Evolutionary conservation across 129 eudicot species (phyloP).

Genomic region (carrot (Daucus carota)): DH1_v3.0 NC_030386.2:29452001-29452500

Average conservation of each 20-base stretch:
- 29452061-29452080: not conserved
- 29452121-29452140: not conserved
- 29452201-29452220: not conserved
- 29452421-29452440: constrained; percentile 44
- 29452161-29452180: not conserved
- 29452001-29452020: constrained; percentile 26
- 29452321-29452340: not conserved
- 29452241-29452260: not conserved
- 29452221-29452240: not conserved
- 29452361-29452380: too few relatives aligned
- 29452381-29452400: not conserved
- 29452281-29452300: not conserved
- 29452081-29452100: not conserved
- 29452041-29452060: not conserved
- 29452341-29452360: not conserved
- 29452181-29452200: not conserved
- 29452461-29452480: not conserved
- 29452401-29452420: constrained; percentile 29
- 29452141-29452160: not conserved
- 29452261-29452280: not conserved
- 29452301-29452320: not conserved
- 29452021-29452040: not conserved
- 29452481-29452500: not conserved
- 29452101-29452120: not conserved
- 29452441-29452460: constrained; percentile 30